These are phyloP conservation scores for Tetrapisispora namnaoensis DNA, from an alignment of 805 yeast species.

Conservation along the genomic window DNA sequence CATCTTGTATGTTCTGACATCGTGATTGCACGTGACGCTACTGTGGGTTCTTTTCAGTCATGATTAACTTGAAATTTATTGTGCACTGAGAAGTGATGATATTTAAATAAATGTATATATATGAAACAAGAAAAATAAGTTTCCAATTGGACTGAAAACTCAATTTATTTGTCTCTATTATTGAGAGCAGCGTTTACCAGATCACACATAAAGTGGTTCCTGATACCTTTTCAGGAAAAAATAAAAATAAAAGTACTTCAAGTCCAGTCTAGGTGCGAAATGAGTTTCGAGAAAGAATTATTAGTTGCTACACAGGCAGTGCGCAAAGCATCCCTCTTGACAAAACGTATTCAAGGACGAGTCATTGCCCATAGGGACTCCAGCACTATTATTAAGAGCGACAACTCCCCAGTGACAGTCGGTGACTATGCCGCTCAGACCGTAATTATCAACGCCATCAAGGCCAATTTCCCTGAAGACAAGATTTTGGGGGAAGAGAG, in stretches of 20 bases:
- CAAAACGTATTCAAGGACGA: conserved; percentile 51
- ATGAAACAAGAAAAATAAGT: too few relatives aligned
- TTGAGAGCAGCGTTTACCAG: too few relatives aligned
- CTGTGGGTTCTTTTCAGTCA: too few relatives aligned
- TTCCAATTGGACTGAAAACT: too few relatives aligned
- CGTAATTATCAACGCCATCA: conserved; percentile 73
- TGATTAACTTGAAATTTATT: too few relatives aligned
- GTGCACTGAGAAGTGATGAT: too few relatives aligned
- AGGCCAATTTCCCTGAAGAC: conserved; percentile 71
- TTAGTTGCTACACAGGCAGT: conserved; percentile 83
- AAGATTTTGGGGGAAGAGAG: conserved; percentile 93
- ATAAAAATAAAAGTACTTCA: too few relatives aligned
- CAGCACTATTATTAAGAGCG: conserved; percentile 67
- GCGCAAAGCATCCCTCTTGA: conserved; percentile 70
- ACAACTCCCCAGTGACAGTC: conserved; percentile 88
- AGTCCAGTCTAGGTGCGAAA: conserved; percentile 1
- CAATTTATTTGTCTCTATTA: too few relatives aligned
- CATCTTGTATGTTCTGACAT: too few relatives aligned
- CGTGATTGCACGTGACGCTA: background rate
- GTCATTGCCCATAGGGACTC: conserved; percentile 39
- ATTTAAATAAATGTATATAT: too few relatives aligned
- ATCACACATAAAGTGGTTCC: too few relatives aligned
- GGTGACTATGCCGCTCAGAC: conserved; percentile 98
- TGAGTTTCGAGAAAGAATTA: conserved; percentile 54
- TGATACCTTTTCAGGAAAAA: too few relatives aligned